These are phyloP conservation scores for Pseudogymnoascus destructans DNA, from an alignment of 2,329 filamentous ascomycete species.

Conservation along the genomic window DNA sequence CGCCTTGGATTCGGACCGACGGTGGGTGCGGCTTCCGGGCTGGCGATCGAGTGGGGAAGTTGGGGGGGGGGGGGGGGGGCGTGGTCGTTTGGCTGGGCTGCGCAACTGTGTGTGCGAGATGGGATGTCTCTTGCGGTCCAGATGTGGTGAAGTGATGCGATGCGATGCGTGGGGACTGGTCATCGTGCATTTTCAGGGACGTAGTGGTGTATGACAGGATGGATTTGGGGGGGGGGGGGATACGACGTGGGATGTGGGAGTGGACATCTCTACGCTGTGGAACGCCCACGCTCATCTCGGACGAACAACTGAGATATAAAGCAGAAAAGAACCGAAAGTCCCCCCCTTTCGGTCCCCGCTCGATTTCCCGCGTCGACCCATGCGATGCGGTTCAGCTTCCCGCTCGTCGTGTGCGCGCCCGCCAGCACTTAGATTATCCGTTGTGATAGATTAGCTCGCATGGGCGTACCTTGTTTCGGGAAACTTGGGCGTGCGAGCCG, in stretches of 20 bases:
- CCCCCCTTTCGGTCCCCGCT: background rate
- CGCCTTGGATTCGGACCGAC: background rate
- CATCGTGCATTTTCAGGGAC: background rate
- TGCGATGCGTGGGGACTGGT: background rate
- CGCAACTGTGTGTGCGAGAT: background rate
- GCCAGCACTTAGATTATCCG: background rate
- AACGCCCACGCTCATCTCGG: background rate
- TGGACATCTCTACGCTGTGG: background rate
- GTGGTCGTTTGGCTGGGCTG: background rate
- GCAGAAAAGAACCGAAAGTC: too few species aligned
- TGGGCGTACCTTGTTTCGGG: background rate
- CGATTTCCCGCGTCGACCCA: background rate
- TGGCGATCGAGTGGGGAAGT: background rate
- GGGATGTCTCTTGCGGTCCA: background rate
- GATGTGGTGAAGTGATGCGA: background rate
- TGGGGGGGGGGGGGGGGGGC: background rate
- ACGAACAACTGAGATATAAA: background rate
- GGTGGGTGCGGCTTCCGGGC: background rate
- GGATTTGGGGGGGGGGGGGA: background rate
- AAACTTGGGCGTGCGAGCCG: background rate
- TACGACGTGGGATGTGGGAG: background rate
- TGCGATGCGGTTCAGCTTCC: background rate
- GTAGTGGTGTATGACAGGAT: background rate
- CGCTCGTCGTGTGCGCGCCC: background rate
- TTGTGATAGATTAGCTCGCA: background rate